These are phyloP conservation scores for Coemansia sp. DNA, from an alignment of 192 early-diverging fungal species.

Conservation along the genomic window DNA sequence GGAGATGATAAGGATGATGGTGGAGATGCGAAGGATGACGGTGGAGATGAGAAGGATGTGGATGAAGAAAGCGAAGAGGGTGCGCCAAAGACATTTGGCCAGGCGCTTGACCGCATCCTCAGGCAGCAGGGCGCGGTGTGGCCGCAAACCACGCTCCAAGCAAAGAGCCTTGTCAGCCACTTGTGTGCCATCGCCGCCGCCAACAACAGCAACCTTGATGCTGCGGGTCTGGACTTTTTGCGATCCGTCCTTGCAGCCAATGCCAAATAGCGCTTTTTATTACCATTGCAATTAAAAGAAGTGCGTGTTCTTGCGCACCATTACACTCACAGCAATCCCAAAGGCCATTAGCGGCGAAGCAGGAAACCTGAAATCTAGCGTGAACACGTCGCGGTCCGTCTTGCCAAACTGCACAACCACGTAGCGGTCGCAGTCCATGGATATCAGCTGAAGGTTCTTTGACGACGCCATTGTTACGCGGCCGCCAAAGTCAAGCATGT, in stretches of 20 bases:
- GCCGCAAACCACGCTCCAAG: slow-evolving; percentile 45
- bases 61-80: not conserved
- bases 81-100: slow-evolving; percentile 11
- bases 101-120: slow-evolving; percentile 14
- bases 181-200: slow-evolving; percentile 3
- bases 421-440: slow-evolving; percentile 90
- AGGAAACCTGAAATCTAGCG: slow-evolving; percentile 91
- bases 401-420: slow-evolving; percentile 95
- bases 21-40: not conserved
- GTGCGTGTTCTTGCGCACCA: slow-evolving; percentile 71
- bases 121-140: slow-evolving; percentile 17
- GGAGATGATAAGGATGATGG: not conserved
- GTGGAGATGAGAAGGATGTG: not conserved
- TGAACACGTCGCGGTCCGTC: slow-evolving; percentile 72
- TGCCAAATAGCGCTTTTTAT: not conserved
- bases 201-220: slow-evolving; percentile 7
- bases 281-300: not conserved
- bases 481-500: slow-evolving; percentile 92
- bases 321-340: slow-evolving; percentile 85
- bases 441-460: slow-evolving; percentile 97
- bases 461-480: slow-evolving; percentile 87
- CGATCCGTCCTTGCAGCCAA: slow-evolving; percentile 8
- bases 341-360: slow-evolving; percentile 87
- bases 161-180: slow-evolving; percentile 42
- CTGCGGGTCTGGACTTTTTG: slow-evolving; percentile 13